Evolutionary conservation across 1,284 basidiomycete species (phyloP).

Genomic region (Pyrrhoderma lamaoense): DNA sequence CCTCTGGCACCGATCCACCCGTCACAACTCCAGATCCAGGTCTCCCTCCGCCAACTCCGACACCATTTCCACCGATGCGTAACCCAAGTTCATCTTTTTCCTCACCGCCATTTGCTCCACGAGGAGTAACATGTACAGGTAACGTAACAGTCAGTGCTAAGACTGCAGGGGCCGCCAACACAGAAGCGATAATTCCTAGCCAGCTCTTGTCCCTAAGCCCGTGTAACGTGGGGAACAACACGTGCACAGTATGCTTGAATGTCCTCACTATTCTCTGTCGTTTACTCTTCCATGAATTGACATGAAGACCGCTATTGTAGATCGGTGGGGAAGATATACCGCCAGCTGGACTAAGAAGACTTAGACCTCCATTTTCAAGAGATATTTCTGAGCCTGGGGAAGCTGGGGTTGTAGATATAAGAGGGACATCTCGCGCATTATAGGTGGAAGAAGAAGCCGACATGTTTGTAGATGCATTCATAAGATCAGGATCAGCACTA

Average conservation of each 20-base stretch:
- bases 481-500: too few species aligned
- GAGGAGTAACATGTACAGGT: slow-evolving; percentile 78
- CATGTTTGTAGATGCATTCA: too few species aligned
- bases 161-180: slow-evolving; percentile 85
- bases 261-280: slow-evolving; percentile 35
- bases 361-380: slow-evolving; percentile 16
- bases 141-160: slow-evolving; percentile 82
- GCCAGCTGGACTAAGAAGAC: slow-evolving; percentile 1
- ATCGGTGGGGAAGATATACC: too few species aligned
- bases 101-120: slow-evolving; percentile 34
- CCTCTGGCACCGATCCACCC: slow-evolving; percentile 29
- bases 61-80: slow-evolving; percentile 3
- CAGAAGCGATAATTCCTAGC: slow-evolving; percentile 64
- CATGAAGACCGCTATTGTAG: too few species aligned
- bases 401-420: slow-evolving; percentile 24
- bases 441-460: too few species aligned
- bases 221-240: slow-evolving; percentile 84
- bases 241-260: slow-evolving; percentile 41
- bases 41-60: background rate
- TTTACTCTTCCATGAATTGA: too few species aligned
- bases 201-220: slow-evolving; percentile 67
- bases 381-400: slow-evolving; percentile 16
- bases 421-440: slow-evolving; percentile 20
- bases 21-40: slow-evolving; percentile 7
- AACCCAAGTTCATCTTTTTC: slow-evolving; percentile 33